Base-by-base conservation (phyloP, 768 basidiomycete species). In the Pleurotus platypus region DNA sequence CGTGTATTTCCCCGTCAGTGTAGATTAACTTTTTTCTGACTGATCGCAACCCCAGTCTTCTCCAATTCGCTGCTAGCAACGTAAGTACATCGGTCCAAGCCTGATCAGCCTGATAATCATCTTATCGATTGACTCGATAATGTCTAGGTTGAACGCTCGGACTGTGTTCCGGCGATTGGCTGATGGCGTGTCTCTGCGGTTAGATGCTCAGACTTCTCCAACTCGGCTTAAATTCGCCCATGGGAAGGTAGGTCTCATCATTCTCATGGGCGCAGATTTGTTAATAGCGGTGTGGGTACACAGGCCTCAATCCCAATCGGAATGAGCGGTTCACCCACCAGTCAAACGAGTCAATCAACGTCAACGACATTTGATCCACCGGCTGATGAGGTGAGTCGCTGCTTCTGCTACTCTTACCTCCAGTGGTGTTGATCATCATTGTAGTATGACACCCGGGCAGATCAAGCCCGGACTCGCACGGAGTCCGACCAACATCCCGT, bases 61-160 rank as follows among this genome's bases (percentile, higher is more conserved):
- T 56, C 55, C 40, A 56, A 56, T 40, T 46, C 55, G 13, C 16
- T 56, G 5, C 27, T 56, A 46, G 55, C 55, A 22, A 46, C 55
- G 55, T 56, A 46, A 20, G 55, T 15, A 13, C n/a, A 27, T 15
- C 24, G 7, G 6, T 15, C 38, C 4, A n/a, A n/a, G n/a, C 8
- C 9, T 8, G 49, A 30, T 18, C 15, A n/a, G 20, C 15, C 24
- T 48, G 46, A 48, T 48, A 48, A 6, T 5, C 16, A 48, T 48
- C 46, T 8, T 22, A 48, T 38, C 18, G 15, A 35, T 8, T 35
- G 30, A 35, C 30, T 35, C 0, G 9, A 11, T 4, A 11, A n/a
- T 42, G 15, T 38, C 51, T 20, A 54, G 51, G 2, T 39, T 54
- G n/a, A 54, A 54, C n/a, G 51, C 51, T 6, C 51, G 51, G 6